A percentile compares a stretch with the other conserved stretches of the same genome.
Evolutionary conservation across 768 basidiomycete species (phyloP).

Genomic region (Kwoniella sp.): DNA sequence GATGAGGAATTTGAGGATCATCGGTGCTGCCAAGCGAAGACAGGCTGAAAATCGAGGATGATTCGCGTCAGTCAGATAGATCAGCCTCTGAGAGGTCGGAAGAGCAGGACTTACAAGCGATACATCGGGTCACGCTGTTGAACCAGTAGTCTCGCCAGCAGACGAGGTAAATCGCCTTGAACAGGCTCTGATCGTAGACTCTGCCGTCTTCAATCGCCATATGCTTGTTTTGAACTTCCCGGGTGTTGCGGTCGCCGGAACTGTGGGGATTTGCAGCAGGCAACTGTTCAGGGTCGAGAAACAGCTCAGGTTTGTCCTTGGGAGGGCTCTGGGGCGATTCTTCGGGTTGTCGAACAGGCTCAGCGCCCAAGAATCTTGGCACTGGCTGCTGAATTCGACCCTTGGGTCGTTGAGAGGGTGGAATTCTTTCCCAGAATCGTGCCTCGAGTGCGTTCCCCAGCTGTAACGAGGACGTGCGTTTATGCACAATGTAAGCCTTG

Average conservation of each 20-base stretch:
- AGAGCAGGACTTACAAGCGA: slow-evolving; percentile 12
- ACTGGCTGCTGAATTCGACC: neutral
- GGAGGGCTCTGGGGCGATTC: neutral
- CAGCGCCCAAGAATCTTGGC: neutral
- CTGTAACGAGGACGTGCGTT: neutral
- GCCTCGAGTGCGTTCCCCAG: slow-evolving; percentile 19
- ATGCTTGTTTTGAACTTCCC: slow-evolving; percentile 31
- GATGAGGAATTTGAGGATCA: slow-evolving; percentile 32
- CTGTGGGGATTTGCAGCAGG: neutral
- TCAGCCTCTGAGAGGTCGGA: too few relatives aligned
- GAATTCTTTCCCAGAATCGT: slow-evolving; percentile 15
- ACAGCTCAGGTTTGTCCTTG: neutral
- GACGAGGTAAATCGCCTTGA: slow-evolving; percentile 32
- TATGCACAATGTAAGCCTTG: neutral
- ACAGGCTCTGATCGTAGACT: slow-evolving; percentile 41
- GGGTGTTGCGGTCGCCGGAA: slow-evolving; percentile 22
- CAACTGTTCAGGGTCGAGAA: neutral
- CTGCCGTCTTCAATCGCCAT: slow-evolving; percentile 35
- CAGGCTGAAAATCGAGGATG: slow-evolving; percentile 1
- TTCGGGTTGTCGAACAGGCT: neutral
- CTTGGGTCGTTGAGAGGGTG: slow-evolving; percentile 15
- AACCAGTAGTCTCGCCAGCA: slow-evolving; percentile 27
- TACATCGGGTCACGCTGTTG: slow-evolving; percentile 3
- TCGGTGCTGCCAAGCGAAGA: slow-evolving; percentile 27
- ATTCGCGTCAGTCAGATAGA: neutral